These are phyloP conservation scores for Chrysopogon serrulatus DNA, from an alignment of 176 grass and related monocot species.

Conservation along the genomic window DNA sequence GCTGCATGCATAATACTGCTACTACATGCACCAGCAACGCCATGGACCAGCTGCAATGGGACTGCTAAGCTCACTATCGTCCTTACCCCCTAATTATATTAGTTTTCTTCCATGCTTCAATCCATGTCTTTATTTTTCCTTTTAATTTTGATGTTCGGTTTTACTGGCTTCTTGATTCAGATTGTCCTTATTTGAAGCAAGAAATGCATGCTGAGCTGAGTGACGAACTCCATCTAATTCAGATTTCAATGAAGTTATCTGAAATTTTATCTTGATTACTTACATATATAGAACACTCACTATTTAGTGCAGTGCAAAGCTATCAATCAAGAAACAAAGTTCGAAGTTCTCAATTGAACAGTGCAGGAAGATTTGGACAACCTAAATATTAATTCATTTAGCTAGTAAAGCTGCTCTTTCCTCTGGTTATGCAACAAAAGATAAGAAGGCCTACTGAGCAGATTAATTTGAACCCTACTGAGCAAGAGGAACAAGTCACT, in stretches of 20 bases:
- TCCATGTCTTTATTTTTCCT: constrained; percentile 12
- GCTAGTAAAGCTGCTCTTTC: no score
- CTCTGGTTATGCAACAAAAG: no score
- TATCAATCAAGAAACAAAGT: no score
- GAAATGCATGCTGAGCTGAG: constrained; percentile 30
- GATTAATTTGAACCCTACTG: no score
- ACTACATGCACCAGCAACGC: constrained; percentile 28
- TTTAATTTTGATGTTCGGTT: constrained; percentile 18
- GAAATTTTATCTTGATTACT: neutral
- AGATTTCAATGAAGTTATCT: constrained; percentile 1
- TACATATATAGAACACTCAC: neutral
- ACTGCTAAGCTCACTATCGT: constrained; percentile 58
- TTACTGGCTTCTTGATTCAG: constrained; percentile 17
- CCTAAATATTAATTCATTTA: no score
- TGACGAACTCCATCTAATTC: constrained; percentile 10
- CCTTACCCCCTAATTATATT: constrained; percentile 35
- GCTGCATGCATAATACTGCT: no score
- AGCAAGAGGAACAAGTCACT: constrained; percentile 20
- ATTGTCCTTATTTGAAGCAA: constrained; percentile 20
- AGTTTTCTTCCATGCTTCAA: constrained; percentile 23
- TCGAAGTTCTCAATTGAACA: no score
- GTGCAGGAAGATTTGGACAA: no score
- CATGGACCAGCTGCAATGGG: constrained; percentile 89
- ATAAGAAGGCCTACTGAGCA: no score
- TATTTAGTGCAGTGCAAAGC: neutral